Conservation (phyloP, 2,329 filamentous ascomycete genomes). For the Lachnellula hyalina region DNA sequence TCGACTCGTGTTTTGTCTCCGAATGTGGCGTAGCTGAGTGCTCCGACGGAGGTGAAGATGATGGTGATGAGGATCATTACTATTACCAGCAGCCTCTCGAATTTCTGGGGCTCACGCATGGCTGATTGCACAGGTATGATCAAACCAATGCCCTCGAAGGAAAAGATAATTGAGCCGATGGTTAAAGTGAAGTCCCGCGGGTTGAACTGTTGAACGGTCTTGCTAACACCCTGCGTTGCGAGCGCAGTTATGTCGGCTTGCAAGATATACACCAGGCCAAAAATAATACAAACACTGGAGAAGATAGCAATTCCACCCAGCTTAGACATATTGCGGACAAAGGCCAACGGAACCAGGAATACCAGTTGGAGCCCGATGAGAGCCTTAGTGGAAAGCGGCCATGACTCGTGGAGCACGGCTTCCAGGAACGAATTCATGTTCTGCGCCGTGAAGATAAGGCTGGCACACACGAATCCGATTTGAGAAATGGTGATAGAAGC, state of each 20-base stretch:
- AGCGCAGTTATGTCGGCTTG: slow-evolving; percentile 88
- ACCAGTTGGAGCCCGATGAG: slow-evolving; percentile 90
- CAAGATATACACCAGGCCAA: slow-evolving; percentile 87
- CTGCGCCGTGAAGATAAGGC: slow-evolving; percentile 92
- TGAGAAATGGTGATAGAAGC: slow-evolving; percentile 89
- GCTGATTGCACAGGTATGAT: slow-evolving; percentile 97
- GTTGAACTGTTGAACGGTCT: slow-evolving; percentile 82
- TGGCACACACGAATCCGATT: slow-evolving; percentile 85
- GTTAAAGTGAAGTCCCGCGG: slow-evolving; percentile 87
- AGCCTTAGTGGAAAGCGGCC: slow-evolving; percentile 75
- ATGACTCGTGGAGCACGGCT: slow-evolving; percentile 79
- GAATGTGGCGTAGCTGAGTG: slow-evolving; percentile 89
- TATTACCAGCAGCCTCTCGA: slow-evolving; percentile 75
- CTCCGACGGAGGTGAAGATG: slow-evolving; percentile 83
- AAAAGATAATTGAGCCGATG: slow-evolving; percentile 96
- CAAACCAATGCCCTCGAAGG: slow-evolving; percentile 91
- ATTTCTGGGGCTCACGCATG: slow-evolving; percentile 85
- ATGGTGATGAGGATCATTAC: slow-evolving; percentile 94
- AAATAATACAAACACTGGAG: slow-evolving; percentile 86
- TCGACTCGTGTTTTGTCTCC: slow-evolving; percentile 93
- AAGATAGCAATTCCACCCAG: slow-evolving; percentile 88
- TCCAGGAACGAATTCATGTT: slow-evolving; percentile 90
- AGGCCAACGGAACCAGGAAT: slow-evolving; percentile 85
- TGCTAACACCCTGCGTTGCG: slow-evolving; percentile 64
- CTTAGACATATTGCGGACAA: slow-evolving; percentile 93